Base-by-base conservation (phyloP, 441 rosid species). In the Populus hybrid region DNA sequence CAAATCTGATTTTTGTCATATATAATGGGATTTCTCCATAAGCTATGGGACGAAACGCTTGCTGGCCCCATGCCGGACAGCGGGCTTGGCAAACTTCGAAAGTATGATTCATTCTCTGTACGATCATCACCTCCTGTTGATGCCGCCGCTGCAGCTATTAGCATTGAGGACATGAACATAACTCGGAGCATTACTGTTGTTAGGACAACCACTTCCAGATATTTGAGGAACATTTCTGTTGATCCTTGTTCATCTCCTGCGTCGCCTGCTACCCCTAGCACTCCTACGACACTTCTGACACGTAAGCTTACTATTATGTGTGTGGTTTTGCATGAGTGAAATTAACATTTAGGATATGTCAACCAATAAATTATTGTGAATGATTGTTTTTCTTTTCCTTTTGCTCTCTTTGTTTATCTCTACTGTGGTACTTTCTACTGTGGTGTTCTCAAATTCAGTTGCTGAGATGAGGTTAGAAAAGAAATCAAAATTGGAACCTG, bases 1-100 rank as follows among this genome's bases (percentile, higher is more conserved):
- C 79, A 71, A 75, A 61, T 69, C 30, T 69, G 8, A 30, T 65
- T 26, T 30, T 65, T 24, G 77, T 10, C 23, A 30, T 30, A 30
- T 3, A 30, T 30, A 30, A 94, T 94, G 97, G 91, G 94, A 42
- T 86, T 94, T 18, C 91, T 92, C 53, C 89, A 93, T 79, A 90
- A 90, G 82, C 86, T 94, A 14, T 94, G 99, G 99, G 97, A 94
- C 87, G 97, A 94, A 86, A 93, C 97, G 50, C 86, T 94, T 20
- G 97, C 97, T 28, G 97, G 99, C 50, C 97, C 99, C 0, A 30
- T 88, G 18, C 99, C 97, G 0, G 97, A 94, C 10, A 71, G 87
- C 5, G 97, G 94, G 72, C 83, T 92, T 2, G 85, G 86, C 61
- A 89, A 84, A 81, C 84, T 93, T 70, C 87, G 91, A 59, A 91